Conservation (phyloP, 2,329 filamentous ascomycete species). For the Beauveria rudraprayagi region DNA sequence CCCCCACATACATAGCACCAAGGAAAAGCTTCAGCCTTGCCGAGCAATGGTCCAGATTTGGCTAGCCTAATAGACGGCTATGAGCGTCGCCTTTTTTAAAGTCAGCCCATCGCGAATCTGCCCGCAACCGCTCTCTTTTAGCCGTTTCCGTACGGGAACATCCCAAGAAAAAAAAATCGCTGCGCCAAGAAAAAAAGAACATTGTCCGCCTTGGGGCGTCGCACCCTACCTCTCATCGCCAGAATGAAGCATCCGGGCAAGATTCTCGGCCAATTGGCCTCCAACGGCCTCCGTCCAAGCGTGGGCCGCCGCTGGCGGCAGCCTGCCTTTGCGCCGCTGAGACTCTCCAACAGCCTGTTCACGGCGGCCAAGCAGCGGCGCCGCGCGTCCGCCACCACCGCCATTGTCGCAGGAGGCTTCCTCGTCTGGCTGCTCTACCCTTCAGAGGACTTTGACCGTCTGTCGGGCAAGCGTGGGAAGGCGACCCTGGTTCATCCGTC, state of each 20-base stretch:
- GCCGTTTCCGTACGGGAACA: not conserved
- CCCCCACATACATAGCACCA: not conserved
- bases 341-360: slow-evolving; percentile 4
- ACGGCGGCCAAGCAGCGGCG: slow-evolving; percentile 1
- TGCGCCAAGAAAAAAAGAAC: no score
- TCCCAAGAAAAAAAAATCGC: not conserved
- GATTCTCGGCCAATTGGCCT: slow-evolving; percentile 8
- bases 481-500: not conserved
- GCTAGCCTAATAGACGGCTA: not conserved
- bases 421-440: slow-evolving; percentile 37
- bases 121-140: not conserved
- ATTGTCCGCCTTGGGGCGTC: not conserved
- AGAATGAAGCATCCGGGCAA: slow-evolving; percentile 3
- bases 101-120: not conserved
- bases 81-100: not conserved
- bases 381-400: slow-evolving; percentile 12
- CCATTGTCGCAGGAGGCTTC: slow-evolving; percentile 28
- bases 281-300: slow-evolving; percentile 1
- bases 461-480: slow-evolving; percentile 18
- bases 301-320: not conserved
- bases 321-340: not conserved
- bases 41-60: not conserved
- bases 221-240: not conserved
- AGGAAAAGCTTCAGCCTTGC: not conserved
- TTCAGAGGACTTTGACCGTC: slow-evolving; percentile 32